Evolutionary conservation across 768 basidiomycete species (phyloP), one percentile per base, ranked within the genome.

Genomic region (Amanita brunnescens): DNA sequence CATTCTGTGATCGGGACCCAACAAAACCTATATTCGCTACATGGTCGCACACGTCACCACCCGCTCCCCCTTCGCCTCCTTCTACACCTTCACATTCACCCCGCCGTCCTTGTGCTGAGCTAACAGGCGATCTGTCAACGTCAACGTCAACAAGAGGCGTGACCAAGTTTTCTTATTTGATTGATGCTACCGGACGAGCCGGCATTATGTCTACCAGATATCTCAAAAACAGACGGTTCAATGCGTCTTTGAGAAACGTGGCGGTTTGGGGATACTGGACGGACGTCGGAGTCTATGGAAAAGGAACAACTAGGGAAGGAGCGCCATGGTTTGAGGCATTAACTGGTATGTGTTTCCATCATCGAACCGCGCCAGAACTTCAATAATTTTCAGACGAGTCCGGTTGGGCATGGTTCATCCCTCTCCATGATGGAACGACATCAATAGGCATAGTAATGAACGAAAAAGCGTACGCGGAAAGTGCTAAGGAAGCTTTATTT

Each of bases 241-340:
- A 86, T 51, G 73, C 76, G 32, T 80, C 81, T 3, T 60, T 90
- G 48, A 81, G 79, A 59, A 90, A 90, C 58, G 72, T 87, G 13
- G 87, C 86, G 2, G 70, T 83, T 18, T 90, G 87, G 87, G 86
- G 80, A 3, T 89, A 90, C 58, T 90, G 85, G 85, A 70, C 62
- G 34, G 71, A 73, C 16, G 73, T 74, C 0, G 72, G 66, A 13
- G 69, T 67, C 32, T 89, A 83, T 59, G 78, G 76, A 3, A 52
- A 53, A 21, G 75, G 73, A 37, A 76, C 79, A 2, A 43, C 61
- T 14, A 70, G 81, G 35, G 69, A 77, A 61, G 80, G 80, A 7
- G 72, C 81, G 0, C 81, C 81, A 8, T 81, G 79, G 77, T 83
- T 84, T 56, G 87, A 89, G 62, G 81, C 85, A 5, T 64, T 88